Base-by-base conservation (phyloP, 768 basidiomycete genomes). In the Lyophyllum semitale region DNA sequence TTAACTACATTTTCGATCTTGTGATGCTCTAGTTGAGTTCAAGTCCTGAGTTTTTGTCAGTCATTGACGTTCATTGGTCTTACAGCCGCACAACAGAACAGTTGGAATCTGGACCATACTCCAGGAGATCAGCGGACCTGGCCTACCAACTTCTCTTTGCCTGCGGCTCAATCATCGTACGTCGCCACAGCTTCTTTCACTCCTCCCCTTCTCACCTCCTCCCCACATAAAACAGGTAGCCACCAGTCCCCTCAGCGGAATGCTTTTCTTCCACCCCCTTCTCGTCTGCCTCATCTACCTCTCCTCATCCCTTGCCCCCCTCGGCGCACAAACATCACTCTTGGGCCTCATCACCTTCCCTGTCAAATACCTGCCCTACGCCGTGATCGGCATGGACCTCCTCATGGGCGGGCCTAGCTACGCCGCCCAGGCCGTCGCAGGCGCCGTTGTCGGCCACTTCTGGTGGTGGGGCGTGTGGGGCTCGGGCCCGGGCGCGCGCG, bases 391-490 rank as follows among this genome's bases (percentile, higher is more conserved):
- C 33, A 70, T 95, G 63, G 93, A 95, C 68, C 66, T 89, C 44
- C 65, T 94, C 63, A 77, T 78, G 55, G 84, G 72, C 11, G 89
- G 88, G 3, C 81, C 85, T 0, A 35, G 55, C 1, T 81, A 78
- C 3, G 88, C 85, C 4, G 80, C 83, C 7, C 63, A 75, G 25
- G 73, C 80, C 23, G 66, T 91, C 45, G 85, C 86, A 0, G 93
- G 93, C 8, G 79, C 88, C 30, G 77, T 91, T 29, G 81, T 87
- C 2, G 93, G 93, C 0, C 91, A 95, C 66, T 66, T 82, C 8
- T 94, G 91, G 89, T 92, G 87, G 85, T 90, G 85, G 85, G 65
- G 73, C 23, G 77, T 91, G 8, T 85, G 85, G 78, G 80, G 82
- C 23, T 72, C 73, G 29, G 72, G 68, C 17, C 65, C 75, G n/a